Percentiles rank a stretch among this genome's conserved stretches.
These are phyloP conservation scores for Neotropicomus parvogracilis DNA, from an alignment of 1,284 basidiomycete species.

Conservation along the genomic window DNA sequence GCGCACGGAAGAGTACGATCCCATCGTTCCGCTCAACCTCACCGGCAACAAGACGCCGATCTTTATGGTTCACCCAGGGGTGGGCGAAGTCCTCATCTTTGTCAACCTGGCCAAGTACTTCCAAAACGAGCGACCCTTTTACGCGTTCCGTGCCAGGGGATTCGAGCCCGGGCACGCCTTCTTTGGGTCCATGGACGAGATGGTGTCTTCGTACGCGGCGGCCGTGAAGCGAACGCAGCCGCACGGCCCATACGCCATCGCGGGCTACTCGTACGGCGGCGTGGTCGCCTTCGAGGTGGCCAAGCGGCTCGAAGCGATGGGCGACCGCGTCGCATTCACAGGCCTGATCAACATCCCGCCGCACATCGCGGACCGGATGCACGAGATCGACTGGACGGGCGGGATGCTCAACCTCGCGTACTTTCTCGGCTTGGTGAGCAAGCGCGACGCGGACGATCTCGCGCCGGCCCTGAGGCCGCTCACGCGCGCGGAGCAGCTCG, in stretches of 20 bases:
- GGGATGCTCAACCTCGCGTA: conserved; percentile 38
- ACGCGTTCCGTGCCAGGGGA: conserved; percentile 43
- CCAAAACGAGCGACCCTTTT: conserved; percentile 41
- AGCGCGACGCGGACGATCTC: conserved; percentile 25
- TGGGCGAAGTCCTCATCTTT: conserved; percentile 40
- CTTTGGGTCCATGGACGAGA: conserved; percentile 40
- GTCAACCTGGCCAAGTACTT: conserved; percentile 42
- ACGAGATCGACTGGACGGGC: conserved; percentile 40
- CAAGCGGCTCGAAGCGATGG: conserved; percentile 38
- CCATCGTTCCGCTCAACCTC: conserved; percentile 38
- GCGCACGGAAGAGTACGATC: conserved; percentile 28
- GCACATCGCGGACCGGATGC: conserved; percentile 41
- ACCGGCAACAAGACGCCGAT: conserved; percentile 41
- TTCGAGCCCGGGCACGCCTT: conserved; percentile 39
- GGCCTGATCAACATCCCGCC: conserved; percentile 45
- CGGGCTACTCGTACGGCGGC: conserved; percentile 50
- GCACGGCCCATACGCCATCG: conserved; percentile 43
- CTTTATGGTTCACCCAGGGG: conserved; percentile 38
- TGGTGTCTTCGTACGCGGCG: conserved; percentile 39
- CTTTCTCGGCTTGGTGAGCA: conserved; percentile 30
- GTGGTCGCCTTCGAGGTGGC: conserved; percentile 46
- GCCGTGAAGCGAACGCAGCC: conserved; percentile 39
- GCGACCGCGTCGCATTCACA: conserved; percentile 39
- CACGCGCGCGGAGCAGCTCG: conserved; percentile 26
- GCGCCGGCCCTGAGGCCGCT: conserved; percentile 20